phyloP scores from a whole-genome alignment of 768 basidiomycete genomes.

The Pilatotrama ljubarskyi region DNA sequence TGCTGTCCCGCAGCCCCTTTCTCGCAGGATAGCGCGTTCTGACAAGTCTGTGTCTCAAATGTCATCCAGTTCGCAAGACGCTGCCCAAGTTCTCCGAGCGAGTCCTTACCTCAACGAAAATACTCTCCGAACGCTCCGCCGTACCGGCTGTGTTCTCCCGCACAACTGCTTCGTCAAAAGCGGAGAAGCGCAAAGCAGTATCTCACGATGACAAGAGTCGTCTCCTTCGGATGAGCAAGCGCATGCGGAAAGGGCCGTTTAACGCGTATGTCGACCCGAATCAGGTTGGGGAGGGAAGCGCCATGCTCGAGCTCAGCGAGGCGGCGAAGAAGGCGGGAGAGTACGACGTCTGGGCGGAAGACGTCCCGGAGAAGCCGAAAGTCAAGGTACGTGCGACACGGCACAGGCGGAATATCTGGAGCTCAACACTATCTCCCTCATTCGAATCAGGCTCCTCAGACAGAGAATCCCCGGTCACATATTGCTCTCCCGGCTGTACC shows the following conservation, averaged over 20 bases:
- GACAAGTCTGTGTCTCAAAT: neutral
- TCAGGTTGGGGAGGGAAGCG: slow-evolving; percentile 66
- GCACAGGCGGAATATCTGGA: neutral
- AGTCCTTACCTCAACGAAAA: slow-evolving; percentile 69
- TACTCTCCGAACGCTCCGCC: slow-evolving; percentile 84
- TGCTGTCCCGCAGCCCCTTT: slow-evolving; percentile 14
- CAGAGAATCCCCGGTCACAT: slow-evolving; percentile 44
- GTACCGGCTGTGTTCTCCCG: slow-evolving; percentile 82
- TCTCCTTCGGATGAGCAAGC: slow-evolving; percentile 74
- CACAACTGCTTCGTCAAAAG: slow-evolving; percentile 29
- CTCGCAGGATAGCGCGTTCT: neutral
- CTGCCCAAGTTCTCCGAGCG: slow-evolving; percentile 55
- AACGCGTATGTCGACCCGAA: slow-evolving; percentile 69
- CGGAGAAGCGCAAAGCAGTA: slow-evolving; percentile 48
- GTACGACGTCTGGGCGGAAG: slow-evolving; percentile 62
- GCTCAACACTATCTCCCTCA: neutral
- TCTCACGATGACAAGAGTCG: slow-evolving; percentile 72
- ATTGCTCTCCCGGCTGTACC: slow-evolving; percentile 68
- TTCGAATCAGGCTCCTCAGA: slow-evolving; percentile 47
- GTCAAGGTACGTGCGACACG: slow-evolving; percentile 50
- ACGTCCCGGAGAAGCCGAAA: slow-evolving; percentile 34
- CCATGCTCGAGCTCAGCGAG: slow-evolving; percentile 60
- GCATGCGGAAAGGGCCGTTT: slow-evolving; percentile 69
- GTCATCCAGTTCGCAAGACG: slow-evolving; percentile 54
- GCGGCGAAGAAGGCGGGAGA: slow-evolving; percentile 67